Evolutionary conservation across 2,329 filamentous ascomycete genomes (phyloP).

Genomic region (Fusarium subglutinans): DNA sequence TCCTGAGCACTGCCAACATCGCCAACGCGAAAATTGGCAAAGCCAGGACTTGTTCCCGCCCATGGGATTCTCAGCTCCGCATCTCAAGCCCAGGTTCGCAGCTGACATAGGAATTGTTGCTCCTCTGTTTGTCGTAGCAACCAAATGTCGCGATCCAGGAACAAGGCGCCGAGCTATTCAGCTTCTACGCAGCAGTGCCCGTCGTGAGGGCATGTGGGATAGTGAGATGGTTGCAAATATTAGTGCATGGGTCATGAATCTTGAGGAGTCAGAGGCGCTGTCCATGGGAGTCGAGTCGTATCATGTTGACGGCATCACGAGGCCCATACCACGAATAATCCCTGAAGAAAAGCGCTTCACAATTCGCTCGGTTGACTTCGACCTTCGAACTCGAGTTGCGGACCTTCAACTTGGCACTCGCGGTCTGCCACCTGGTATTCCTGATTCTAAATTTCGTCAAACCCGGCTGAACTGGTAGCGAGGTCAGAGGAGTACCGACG

Average conservation of each 20-base stretch:
- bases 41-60: slow-evolving; percentile 49
- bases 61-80: slow-evolving; percentile 56
- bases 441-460: slow-evolving; percentile 58
- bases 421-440: slow-evolving; percentile 56
- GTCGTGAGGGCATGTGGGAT: slow-evolving; percentile 77
- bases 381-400: slow-evolving; percentile 61
- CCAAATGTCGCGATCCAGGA: slow-evolving; percentile 68
- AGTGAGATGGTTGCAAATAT: slow-evolving; percentile 66
- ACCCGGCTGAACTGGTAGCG: slow-evolving; percentile 60
- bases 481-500: not conserved
- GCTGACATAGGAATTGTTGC: slow-evolving; percentile 72
- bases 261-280: slow-evolving; percentile 60
- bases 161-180: slow-evolving; percentile 69
- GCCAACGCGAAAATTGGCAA: slow-evolving; percentile 31
- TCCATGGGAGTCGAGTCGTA: slow-evolving; percentile 33
- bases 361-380: slow-evolving; percentile 65
- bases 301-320: not conserved
- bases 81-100: slow-evolving; percentile 70
- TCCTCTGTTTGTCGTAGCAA: slow-evolving; percentile 72
- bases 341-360: slow-evolving; percentile 66
- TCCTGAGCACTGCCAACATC: slow-evolving; percentile 55
- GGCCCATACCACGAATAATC: slow-evolving; percentile 45
- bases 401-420: slow-evolving; percentile 64
- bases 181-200: slow-evolving; percentile 66
- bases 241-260: slow-evolving; percentile 62